Conservation (phyloP, 192 early-diverging fungal species). For the Entomortierella beljakovae region DNA sequence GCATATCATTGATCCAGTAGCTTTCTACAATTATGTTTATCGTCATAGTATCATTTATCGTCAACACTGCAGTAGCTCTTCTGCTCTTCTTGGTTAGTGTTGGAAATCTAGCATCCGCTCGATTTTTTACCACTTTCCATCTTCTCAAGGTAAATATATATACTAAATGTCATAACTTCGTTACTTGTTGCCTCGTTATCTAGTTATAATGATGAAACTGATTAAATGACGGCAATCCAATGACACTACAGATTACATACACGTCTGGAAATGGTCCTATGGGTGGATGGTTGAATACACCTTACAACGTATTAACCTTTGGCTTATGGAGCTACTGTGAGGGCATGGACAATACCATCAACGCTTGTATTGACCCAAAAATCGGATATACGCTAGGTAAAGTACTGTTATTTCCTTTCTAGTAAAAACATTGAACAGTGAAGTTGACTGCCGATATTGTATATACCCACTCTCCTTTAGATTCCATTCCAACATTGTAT, state of each 20-base stretch:
- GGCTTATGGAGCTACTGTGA: slow-evolving; percentile 46
- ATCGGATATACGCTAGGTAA: slow-evolving; percentile 36
- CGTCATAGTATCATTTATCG: slow-evolving; percentile 17
- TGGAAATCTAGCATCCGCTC: slow-evolving; percentile 17
- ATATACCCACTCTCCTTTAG: background rate
- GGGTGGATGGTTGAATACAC: slow-evolving; percentile 26
- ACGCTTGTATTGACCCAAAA: slow-evolving; percentile 18
- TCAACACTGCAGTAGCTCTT: slow-evolving; percentile 28
- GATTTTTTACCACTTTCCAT: slow-evolving; percentile 33
- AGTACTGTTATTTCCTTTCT: background rate
- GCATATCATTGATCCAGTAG: background rate
- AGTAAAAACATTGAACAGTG: background rate
- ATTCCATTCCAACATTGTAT: slow-evolving; percentile 14
- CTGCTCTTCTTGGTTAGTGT: slow-evolving; percentile 40
- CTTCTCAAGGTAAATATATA: slow-evolving; percentile 28
- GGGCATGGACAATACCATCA: slow-evolving; percentile 20
- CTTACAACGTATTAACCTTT: slow-evolving; percentile 25
- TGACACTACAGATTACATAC: slow-evolving; percentile 32
- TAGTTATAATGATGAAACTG: too few relatives aligned
- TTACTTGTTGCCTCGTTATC: too few relatives aligned
- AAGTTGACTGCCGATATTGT: background rate
- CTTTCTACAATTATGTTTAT: background rate
- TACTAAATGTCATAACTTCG: background rate
- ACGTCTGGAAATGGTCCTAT: slow-evolving; percentile 19
- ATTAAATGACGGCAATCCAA: too few relatives aligned